Percentiles rank a stretch among this genome's conserved stretches.
phyloP scores from a whole-genome alignment of 2,329 filamentous ascomycete species.

The Helminthosporium solani region DNA sequence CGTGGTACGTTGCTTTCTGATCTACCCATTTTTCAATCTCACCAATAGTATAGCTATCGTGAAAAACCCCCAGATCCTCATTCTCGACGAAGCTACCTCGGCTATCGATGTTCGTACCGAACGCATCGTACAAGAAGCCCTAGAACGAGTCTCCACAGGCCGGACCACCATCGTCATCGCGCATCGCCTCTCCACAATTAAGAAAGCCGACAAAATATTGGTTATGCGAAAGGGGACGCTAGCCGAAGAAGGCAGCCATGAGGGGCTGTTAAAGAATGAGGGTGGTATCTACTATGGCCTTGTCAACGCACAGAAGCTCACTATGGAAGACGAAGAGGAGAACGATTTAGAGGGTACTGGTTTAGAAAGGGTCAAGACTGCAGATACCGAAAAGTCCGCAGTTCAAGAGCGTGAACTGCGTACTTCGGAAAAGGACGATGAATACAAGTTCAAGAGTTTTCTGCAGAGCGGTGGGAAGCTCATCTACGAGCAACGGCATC shows the following conservation, averaged over 20 bases:
- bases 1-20: constrained; percentile 39
- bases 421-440: constrained; percentile 17
- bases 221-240: constrained; percentile 71
- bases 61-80: constrained; percentile 63
- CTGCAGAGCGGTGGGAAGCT: constrained; percentile 36
- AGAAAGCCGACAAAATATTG: constrained; percentile 75
- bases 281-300: constrained; percentile 67
- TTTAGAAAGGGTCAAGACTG: constrained; percentile 20
- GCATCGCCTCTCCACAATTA: constrained; percentile 72
- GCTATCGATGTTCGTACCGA: constrained; percentile 61
- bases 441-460: constrained; percentile 34
- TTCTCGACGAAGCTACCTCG: constrained; percentile 76
- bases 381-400: constrained; percentile 13
- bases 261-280: constrained; percentile 63
- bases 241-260: constrained; percentile 74
- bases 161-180: constrained; percentile 79
- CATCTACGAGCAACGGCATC: constrained; percentile 36
- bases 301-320: constrained; percentile 53
- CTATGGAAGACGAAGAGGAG: constrained; percentile 29
- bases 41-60: constrained; percentile 55
- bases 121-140: constrained; percentile 56
- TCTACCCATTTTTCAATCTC: not conserved
- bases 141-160: constrained; percentile 60
- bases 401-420: constrained; percentile 6
- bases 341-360: constrained; percentile 14